Conservation (phyloP, 495 filamentous ascomycete species). For the Lepraria neglecta region DNA sequence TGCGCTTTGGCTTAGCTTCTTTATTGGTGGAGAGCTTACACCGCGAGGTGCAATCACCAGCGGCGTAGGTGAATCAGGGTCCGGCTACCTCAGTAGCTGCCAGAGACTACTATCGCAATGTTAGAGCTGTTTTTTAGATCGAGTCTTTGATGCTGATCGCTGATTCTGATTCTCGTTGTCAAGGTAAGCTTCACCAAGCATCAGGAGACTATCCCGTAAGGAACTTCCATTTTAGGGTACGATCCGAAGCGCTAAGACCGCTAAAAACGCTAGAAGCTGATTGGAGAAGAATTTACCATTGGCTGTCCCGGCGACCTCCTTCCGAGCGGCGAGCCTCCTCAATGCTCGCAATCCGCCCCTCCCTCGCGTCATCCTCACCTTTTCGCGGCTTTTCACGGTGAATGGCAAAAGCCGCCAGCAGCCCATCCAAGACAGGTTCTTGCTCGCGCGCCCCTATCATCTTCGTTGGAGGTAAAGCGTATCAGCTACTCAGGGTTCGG, state of each 20-base stretch:
- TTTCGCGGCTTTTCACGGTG: background rate
- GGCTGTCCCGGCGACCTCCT: background rate
- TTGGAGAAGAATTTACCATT: background rate
- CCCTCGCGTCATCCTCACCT: no score
- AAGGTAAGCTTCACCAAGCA: constrained; percentile 1
- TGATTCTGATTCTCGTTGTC: background rate
- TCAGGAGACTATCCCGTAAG: background rate
- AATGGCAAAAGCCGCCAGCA: background rate
- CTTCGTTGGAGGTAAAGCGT: background rate
- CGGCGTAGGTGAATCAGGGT: no score
- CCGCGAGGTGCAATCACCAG: no score
- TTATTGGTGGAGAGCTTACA: no score
- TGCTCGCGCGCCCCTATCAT: background rate
- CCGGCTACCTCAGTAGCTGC: no score
- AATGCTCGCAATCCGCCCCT: no score
- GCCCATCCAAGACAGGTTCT: background rate
- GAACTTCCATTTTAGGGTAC: background rate
- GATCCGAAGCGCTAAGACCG: constrained; percentile 1
- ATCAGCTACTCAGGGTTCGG: no score
- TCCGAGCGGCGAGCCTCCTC: background rate
- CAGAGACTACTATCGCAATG: no score
- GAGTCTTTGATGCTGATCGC: background rate
- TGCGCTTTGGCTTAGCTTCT: background rate
- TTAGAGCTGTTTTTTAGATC: no score
- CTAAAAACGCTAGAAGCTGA: background rate